A percentile compares a stretch with the other conserved stretches of the same genome.
Evolutionary conservation across 2,329 filamentous ascomycete species (phyloP).

Genomic region (Fusarium chlamydosporum): DNA sequence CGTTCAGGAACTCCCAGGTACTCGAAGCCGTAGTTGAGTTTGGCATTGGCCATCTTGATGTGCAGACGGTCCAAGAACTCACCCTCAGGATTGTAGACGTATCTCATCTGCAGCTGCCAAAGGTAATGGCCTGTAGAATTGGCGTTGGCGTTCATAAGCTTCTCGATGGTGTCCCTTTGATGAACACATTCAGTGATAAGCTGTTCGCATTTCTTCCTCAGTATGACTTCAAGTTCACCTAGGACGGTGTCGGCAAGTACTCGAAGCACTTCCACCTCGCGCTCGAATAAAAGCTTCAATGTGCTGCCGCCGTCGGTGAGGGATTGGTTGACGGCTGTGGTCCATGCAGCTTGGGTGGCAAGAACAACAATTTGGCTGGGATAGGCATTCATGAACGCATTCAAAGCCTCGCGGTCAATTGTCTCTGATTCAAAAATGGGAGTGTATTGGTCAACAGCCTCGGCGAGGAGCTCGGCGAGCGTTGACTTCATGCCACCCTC

Average conservation of each 20-base stretch:
- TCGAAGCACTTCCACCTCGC: constrained; percentile 86
- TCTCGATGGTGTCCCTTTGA: constrained; percentile 93
- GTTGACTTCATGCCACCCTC: constrained; percentile 96
- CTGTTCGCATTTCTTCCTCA: constrained; percentile 97
- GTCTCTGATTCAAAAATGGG: constrained; percentile 79
- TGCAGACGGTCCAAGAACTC: constrained; percentile 85
- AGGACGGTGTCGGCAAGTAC: constrained; percentile 90
- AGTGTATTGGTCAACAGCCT: constrained; percentile 86
- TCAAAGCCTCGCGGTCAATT: constrained; percentile 79
- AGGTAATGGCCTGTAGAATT: constrained; percentile 83
- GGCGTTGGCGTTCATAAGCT: constrained; percentile 82
- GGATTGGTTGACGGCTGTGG: constrained; percentile 84
- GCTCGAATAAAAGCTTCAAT: constrained; percentile 80
- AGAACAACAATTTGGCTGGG: constrained; percentile 97
- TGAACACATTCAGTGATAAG: constrained; percentile 99
- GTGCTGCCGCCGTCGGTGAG: constrained; percentile 78
- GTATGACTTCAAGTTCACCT: constrained; percentile 86
- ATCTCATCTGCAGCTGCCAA: constrained; percentile 98
- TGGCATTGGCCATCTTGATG: constrained; percentile 97
- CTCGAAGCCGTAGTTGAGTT: constrained; percentile 96
- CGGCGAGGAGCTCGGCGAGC: constrained; percentile 88
- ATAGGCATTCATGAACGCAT: constrained; percentile 84
- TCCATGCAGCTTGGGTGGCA: constrained; percentile 95
- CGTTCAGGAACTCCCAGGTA: constrained; percentile 97
- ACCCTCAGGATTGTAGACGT: constrained; percentile 86